Evolutionary conservation across 371 early-diverging fungal species (phyloP).

Genomic region (Haplosporangium sp.): DNA sequence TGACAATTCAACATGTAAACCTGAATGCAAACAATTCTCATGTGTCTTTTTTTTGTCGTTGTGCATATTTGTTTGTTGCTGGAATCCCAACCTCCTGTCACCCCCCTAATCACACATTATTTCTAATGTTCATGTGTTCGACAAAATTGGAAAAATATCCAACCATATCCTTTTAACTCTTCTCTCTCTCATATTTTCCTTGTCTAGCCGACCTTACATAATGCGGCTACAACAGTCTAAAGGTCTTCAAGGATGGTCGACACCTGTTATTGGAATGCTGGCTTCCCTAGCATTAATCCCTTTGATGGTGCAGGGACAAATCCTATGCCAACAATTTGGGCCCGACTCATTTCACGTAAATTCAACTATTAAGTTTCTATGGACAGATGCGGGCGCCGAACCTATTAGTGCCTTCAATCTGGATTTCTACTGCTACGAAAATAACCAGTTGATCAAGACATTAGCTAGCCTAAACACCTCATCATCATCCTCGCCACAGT

Average conservation of each 20-base stretch:
- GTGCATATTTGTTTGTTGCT: too few species aligned
- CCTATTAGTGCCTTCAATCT: conserved; percentile 21
- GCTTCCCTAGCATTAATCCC: conserved; percentile 8
- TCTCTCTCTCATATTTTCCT: background rate
- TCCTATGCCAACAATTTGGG: conserved; percentile 25
- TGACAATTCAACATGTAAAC: too few species aligned
- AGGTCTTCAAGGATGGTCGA: background rate
- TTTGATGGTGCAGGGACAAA: conserved; percentile 9
- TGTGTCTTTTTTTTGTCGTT: too few species aligned
- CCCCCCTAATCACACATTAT: too few species aligned
- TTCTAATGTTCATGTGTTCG: too few species aligned
- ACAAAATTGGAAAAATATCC: too few species aligned
- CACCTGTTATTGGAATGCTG: background rate
- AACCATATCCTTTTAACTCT: too few species aligned
- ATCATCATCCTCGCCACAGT: conserved; percentile 11
- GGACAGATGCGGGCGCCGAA: conserved; percentile 27
- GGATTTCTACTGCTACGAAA: conserved; percentile 30
- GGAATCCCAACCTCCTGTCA: too few species aligned
- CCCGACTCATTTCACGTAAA: conserved; percentile 36
- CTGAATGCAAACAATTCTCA: too few species aligned
- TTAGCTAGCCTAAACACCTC: conserved; percentile 15
- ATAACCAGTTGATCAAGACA: conserved; percentile 14
- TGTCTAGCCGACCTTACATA: background rate
- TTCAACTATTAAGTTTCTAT: conserved; percentile 26
- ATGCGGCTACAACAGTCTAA: background rate